These are phyloP conservation scores for Boletus insuetus DNA, from an alignment of 768 basidiomycete genomes.

Conservation along the genomic window DNA sequence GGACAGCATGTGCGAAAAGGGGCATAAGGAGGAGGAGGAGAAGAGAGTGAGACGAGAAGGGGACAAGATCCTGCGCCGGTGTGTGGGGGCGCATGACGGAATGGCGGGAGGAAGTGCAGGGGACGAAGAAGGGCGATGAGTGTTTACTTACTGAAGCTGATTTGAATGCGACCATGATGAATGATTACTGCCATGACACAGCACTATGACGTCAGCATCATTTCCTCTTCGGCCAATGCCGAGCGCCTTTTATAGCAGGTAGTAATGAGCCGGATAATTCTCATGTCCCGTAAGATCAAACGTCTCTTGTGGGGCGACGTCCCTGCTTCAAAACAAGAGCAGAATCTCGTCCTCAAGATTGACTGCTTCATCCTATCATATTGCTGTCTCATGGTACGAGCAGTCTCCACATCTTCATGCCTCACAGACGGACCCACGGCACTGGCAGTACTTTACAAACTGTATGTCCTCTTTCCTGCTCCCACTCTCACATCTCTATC, in stretches of 20 bases:
- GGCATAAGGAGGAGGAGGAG: constrained; percentile 14
- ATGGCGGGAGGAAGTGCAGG: too few relatives aligned
- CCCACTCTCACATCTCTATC: neutral
- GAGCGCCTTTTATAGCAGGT: too few relatives aligned
- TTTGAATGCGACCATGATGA: too few relatives aligned
- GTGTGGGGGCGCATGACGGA: constrained; percentile 9
- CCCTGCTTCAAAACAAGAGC: constrained; percentile 33
- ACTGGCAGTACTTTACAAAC: constrained; percentile 60
- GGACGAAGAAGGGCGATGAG: neutral
- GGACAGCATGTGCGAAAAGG: constrained; percentile 19
- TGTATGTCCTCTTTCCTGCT: constrained; percentile 36
- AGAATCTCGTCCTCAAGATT: constrained; percentile 53
- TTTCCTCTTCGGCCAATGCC: too few relatives aligned
- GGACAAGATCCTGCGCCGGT: neutral
- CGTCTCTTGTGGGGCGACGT: too few relatives aligned
- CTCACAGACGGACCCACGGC: neutral
- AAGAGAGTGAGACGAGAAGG: neutral
- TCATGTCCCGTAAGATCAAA: too few relatives aligned
- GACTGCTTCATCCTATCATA: constrained; percentile 71
- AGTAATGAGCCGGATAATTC: too few relatives aligned
- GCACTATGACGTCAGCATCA: too few relatives aligned
- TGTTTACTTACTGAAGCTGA: too few relatives aligned
- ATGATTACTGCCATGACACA: too few relatives aligned
- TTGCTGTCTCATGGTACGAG: constrained; percentile 61
- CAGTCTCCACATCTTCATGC: neutral